Evolutionary conservation across 768 basidiomycete species (phyloP).

Genomic region (Kondoa malvinella): DNA sequence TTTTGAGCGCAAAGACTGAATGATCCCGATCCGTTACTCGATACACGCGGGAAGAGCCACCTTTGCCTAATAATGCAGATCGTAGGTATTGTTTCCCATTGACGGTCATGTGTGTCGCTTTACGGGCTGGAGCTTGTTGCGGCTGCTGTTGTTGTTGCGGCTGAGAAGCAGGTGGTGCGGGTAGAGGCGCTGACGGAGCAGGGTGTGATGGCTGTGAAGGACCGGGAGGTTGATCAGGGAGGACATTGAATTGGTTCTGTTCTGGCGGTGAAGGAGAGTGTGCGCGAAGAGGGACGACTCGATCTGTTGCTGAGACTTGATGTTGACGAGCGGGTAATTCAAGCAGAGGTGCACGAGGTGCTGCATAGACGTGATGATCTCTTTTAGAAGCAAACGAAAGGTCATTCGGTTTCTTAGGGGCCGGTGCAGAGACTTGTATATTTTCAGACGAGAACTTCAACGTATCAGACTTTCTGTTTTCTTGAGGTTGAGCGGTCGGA

Average conservation of each 20-base stretch:
- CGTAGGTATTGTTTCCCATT: conserved; percentile 26
- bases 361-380: background rate
- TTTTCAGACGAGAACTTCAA: background rate
- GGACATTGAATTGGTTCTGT: background rate
- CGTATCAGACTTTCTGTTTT: background rate
- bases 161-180: conserved; percentile 2
- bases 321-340: background rate
- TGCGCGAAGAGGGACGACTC: background rate
- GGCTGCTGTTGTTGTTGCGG: too few relatives aligned
- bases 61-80: conserved; percentile 52
- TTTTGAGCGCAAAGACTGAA: conserved; percentile 78
- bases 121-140: conserved; percentile 8
- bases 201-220: conserved; percentile 2
- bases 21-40: conserved; percentile 62
- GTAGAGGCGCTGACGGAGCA: background rate
- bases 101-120: conserved; percentile 16
- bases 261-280: background rate
- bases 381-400: background rate
- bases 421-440: background rate
- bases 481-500: background rate
- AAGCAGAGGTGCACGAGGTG: background rate
- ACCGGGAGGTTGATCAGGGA: conserved; percentile 1
- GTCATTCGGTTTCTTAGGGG: background rate
- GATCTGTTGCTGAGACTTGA: background rate
- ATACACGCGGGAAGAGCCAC: conserved; percentile 89